phyloP scores from a whole-genome alignment of 2,329 filamentous ascomycete species.

The Exophiala aquamarina region DNA sequence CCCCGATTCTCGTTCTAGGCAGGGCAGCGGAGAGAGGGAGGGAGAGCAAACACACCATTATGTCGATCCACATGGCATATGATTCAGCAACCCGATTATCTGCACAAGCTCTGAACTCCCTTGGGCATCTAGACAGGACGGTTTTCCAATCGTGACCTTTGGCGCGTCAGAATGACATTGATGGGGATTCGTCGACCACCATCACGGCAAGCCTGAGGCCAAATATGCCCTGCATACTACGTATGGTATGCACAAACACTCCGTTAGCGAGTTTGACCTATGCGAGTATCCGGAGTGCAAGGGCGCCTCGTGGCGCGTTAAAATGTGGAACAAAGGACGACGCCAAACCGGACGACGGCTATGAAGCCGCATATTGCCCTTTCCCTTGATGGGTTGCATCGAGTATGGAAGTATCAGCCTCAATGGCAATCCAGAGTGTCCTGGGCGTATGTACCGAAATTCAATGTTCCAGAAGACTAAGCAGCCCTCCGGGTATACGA shows the following conservation, averaged over 20 bases:
- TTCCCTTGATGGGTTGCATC: slow-evolving; percentile 19
- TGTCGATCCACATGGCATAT: slow-evolving; percentile 9
- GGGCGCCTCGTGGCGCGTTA: slow-evolving; percentile 23
- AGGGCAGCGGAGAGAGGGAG: neutral
- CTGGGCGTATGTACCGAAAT: slow-evolving; percentile 13
- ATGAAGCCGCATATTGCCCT: slow-evolving; percentile 21
- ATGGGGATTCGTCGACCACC: slow-evolving; percentile 19
- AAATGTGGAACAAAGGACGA: slow-evolving; percentile 17
- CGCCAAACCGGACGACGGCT: slow-evolving; percentile 22
- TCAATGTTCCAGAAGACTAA: slow-evolving; percentile 1
- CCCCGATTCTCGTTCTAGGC: neutral
- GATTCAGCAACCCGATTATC: slow-evolving; percentile 9
- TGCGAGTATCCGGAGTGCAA: slow-evolving; percentile 18
- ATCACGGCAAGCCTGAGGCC: slow-evolving; percentile 23
- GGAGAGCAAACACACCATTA: slow-evolving; percentile 17
- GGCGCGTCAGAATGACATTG: slow-evolving; percentile 14
- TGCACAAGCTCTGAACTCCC: slow-evolving; percentile 13
- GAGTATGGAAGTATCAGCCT: slow-evolving; percentile 9
- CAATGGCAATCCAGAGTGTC: slow-evolving; percentile 11
- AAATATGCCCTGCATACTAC: slow-evolving; percentile 17
- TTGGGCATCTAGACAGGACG: slow-evolving; percentile 22
- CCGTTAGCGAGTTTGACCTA: slow-evolving; percentile 24
- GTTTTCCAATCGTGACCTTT: slow-evolving; percentile 22
- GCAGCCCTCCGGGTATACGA: neutral
- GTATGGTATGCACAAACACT: slow-evolving; percentile 17